Conservation (phyloP, 2,329 filamentous ascomycete genomes). For the Claviceps fusiformis region DNA sequence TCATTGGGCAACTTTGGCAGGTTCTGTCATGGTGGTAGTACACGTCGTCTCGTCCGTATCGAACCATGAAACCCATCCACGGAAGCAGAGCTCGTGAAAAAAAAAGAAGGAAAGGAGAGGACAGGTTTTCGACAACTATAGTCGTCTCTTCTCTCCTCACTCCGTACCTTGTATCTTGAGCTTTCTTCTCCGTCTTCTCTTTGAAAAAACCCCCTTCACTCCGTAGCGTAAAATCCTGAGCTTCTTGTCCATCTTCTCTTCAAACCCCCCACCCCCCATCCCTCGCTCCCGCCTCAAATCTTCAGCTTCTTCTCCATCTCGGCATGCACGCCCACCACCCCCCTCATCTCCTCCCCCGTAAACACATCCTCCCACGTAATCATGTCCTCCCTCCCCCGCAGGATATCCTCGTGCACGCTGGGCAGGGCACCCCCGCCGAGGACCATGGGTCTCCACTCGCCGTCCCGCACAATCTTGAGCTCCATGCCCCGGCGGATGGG, state of each 20-base stretch:
- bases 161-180: too few species aligned
- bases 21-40: not conserved
- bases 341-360: constrained; percentile 60
- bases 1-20: not conserved
- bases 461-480: constrained; percentile 69
- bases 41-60: not conserved
- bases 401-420: constrained; percentile 77
- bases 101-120: too few species aligned
- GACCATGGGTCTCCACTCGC: constrained; percentile 65
- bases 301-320: constrained; percentile 90
- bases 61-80: not conserved
- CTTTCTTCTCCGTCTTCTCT: too few species aligned
- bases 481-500: constrained; percentile 91
- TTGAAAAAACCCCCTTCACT: too few species aligned
- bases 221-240: too few species aligned
- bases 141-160: not conserved
- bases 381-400: constrained; percentile 63
- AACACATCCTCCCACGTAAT: constrained; percentile 93
- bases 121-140: too few species aligned
- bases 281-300: too few species aligned
- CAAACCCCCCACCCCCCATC: too few species aligned
- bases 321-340: constrained; percentile 63
- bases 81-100: too few species aligned
- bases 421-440: constrained; percentile 41
- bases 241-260: too few species aligned